These are phyloP conservation scores for Nicotiana sylvestris DNA, from an alignment of 257 asterid genomes.

Conservation along the genomic window DNA sequence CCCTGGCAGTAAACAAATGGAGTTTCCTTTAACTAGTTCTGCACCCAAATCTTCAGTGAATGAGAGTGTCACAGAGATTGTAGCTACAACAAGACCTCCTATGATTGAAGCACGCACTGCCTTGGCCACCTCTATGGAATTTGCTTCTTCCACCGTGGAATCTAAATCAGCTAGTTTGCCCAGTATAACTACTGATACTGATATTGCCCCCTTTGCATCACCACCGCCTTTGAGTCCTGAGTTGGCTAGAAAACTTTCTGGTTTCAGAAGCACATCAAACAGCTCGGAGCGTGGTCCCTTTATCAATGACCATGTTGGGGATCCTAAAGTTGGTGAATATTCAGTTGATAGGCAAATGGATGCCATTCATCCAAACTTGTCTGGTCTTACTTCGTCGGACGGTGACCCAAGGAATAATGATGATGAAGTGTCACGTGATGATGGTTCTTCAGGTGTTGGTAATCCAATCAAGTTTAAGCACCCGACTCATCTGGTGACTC, in stretches of 20 bases:
- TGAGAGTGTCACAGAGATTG: conserved; percentile 41
- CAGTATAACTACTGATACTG: conserved; percentile 31
- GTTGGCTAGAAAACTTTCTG: conserved; percentile 63
- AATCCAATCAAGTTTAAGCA: conserved; percentile 70
- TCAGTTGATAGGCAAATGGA: conserved; percentile 54
- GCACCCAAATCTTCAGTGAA: conserved; percentile 43
- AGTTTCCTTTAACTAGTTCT: conserved; percentile 47
- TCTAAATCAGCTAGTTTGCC: conserved; percentile 40
- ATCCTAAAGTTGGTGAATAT: conserved; percentile 53
- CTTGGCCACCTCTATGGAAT: conserved; percentile 39
- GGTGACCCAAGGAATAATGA: conserved; percentile 29
- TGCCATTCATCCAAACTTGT: conserved; percentile 35
- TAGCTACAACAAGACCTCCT: conserved; percentile 37
- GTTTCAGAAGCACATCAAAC: conserved; percentile 54
- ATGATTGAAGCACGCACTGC: conserved; percentile 34
- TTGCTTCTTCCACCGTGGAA: conserved; percentile 42
- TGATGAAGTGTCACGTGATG: conserved; percentile 41
- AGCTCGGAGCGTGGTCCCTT: conserved; percentile 46
- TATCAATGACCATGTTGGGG: conserved; percentile 40
- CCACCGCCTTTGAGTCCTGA: conserved; percentile 73
- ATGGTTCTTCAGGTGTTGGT: conserved; percentile 42
- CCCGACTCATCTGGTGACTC: conserved; percentile 96
- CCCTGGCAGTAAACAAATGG: conserved; percentile 42
- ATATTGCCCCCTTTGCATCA: conserved; percentile 49
- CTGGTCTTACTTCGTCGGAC: conserved; percentile 56